These are phyloP conservation scores for Amanita polypyramis DNA, from an alignment of 768 basidiomycete species.

Conservation along the genomic window DNA sequence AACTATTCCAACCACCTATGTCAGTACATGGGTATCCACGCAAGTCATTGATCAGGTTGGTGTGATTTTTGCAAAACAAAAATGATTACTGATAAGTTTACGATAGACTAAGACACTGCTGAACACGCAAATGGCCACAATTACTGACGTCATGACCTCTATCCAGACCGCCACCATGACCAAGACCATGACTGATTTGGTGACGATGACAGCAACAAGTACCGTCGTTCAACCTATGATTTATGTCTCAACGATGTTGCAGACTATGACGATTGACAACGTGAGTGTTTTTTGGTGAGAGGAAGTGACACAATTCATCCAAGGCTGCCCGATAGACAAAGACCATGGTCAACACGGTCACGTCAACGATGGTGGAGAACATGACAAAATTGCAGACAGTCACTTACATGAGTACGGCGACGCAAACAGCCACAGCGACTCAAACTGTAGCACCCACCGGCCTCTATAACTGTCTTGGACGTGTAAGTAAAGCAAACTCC, in stretches of 20 bases:
- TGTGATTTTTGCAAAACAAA: conserved; percentile 6
- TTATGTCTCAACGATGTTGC: conserved; percentile 38
- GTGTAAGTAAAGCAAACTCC: conserved; percentile 20
- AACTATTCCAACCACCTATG: conserved; percentile 52
- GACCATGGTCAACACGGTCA: conserved; percentile 47
- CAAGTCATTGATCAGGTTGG: conserved; percentile 50
- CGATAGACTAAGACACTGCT: conserved; percentile 44
- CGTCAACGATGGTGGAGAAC: conserved; percentile 39
- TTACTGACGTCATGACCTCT: conserved; percentile 43
- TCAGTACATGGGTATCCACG: conserved; percentile 41
- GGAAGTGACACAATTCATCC: conserved; percentile 2
- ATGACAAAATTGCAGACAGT: conserved; percentile 38
- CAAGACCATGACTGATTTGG: conserved; percentile 38
- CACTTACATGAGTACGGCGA: conserved; percentile 36
- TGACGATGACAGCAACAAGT: conserved; percentile 42
- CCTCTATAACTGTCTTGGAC: conserved; percentile 43
- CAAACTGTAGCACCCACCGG: conserved; percentile 36
- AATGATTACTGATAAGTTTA: conserved; percentile 3
- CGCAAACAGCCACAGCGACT: too few relatives aligned
- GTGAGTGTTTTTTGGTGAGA: conserved; percentile 21
- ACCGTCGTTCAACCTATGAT: conserved; percentile 52
- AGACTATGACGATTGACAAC: conserved; percentile 47
- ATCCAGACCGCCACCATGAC: conserved; percentile 39
- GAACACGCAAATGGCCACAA: conserved; percentile 37
- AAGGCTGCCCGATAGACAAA: conserved; percentile 30